Evolutionary conservation across 1,284 basidiomycete species (phyloP), one percentile per base, ranked within the genome.

Genomic region (Rhodotorula sp.): DNA sequence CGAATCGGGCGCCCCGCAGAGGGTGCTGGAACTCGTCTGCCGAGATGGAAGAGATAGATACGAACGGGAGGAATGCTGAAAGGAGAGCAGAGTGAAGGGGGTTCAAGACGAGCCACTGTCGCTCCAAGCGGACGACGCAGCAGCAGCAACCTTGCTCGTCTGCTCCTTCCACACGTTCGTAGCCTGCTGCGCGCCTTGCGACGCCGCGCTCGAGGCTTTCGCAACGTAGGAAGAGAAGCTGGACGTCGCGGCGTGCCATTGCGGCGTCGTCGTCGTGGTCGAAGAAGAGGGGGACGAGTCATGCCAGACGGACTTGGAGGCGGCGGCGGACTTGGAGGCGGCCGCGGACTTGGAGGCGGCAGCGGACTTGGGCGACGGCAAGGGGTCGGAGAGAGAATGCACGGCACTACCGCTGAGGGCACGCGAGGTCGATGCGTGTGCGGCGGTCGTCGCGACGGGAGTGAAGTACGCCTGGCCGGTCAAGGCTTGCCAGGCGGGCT

Each of bases 401-500:
- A 5, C 50, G 34, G 34, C 50, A n/a, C 26, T 11, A 30, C 53
- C 31, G 9, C n/a, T 18, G 52, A 54, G 28, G 52, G 30, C 30
- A 9, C 40, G 30, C 52, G 52, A 30, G 52, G 30, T 28, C 11
- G 26, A 31, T 11, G 52, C 26, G 20, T 9, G 34, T 6, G 57
- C 28, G 28, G 58, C 4, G 24, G 47, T 16, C 26, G 40, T 34
- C 28, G 44, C 31, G 26, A 22, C 31, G 24, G 62, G 26, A 15
- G 54, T 40, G 31, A 18, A 59, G 9, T 54, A 63, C 20, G 58
- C 26, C 10, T 65, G 70, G 9, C 75, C 72, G 6, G 68, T 69
- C 13, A 77, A 58, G 18, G 70, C 76, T 5, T 55, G 31, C 76
- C 76, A 77, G 4, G 73, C 59, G 4, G 67, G 61, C 55, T 77